Evolutionary conservation across 352 stramenopile genomes (phyloP), one percentile per base, ranked within the genome.

Genomic region (Phytopythium chamaehyphon): DNA sequence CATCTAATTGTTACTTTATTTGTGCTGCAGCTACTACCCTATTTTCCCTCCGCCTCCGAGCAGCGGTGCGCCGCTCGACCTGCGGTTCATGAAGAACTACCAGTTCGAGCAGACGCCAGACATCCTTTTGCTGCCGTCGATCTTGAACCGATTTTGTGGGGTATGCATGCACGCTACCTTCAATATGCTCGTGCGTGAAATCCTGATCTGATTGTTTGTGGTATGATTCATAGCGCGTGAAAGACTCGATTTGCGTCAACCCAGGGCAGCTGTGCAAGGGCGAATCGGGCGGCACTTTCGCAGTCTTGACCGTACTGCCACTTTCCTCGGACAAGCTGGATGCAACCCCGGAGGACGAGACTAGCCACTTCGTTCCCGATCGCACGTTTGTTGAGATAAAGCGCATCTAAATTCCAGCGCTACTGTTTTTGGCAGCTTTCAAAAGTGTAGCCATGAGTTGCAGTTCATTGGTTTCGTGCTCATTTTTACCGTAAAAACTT

Each of bases 191-290:
- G 69, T 52, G 49, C 26, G 36, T 22, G 45, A 31, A n/a, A 45
- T 47, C 46, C 23, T 86, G 84, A 57, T 69, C 66, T 49, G 43
- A 36, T 12, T 18, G 19, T 44, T 21, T 16, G 6, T 8, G 2
- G 14, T 9, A 23, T 24, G 39, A 44, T 26, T n/a, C 3, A 18
- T 69, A 96, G 69, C 72, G 91, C 19, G 71, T 97, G 23, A 73
- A 93, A 58, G 86, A 96, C 48, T 96, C 87, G 21, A 85, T 99
- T 26, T 96, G 95, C 59, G 68, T 99, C 44, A 99, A 99, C 67
- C 95, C 95, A 0, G 95, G 95, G 1, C 83, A 93, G 56, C 66
- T 99, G 21, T 96, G 88, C 48, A 98, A 97, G 69, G 93, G 90
- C 40, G 86, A 86, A 18, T 95, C 89, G 0, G 96, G 95, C 47